These are phyloP conservation scores for Glaciozyma martinii DNA, from an alignment of 768 basidiomycete species.

Conservation along the genomic window DNA sequence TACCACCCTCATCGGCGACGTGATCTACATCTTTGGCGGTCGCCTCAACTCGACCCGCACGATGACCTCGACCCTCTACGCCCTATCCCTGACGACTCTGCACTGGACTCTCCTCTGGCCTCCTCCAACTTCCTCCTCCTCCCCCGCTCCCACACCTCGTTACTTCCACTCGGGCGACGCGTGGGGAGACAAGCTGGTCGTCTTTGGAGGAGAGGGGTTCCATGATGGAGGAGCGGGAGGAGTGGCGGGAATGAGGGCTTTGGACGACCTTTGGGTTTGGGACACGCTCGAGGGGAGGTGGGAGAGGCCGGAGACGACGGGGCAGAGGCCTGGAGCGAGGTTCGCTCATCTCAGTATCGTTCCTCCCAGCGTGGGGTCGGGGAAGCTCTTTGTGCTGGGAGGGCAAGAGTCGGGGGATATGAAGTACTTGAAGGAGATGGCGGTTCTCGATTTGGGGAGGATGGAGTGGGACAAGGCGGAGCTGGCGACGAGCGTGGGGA, in stretches of 20 bases:
- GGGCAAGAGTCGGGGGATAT: too few relatives aligned
- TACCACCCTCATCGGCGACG: slow-evolving; percentile 45
- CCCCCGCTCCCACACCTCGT: slow-evolving; percentile 48
- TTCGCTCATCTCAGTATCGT: too few relatives aligned
- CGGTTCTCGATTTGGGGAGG: neutral
- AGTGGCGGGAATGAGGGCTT: too few relatives aligned
- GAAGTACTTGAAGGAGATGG: neutral
- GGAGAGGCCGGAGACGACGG: too few relatives aligned
- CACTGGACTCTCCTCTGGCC: slow-evolving; percentile 61
- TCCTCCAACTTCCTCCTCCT: neutral
- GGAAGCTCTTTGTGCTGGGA: too few relatives aligned
- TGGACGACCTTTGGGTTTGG: too few relatives aligned
- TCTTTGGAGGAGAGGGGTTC: slow-evolving; percentile 64
- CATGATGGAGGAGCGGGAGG: too few relatives aligned
- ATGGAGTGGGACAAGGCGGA: neutral
- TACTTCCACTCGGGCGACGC: slow-evolving; percentile 67
- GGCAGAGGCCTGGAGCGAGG: too few relatives aligned
- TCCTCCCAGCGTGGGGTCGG: too few relatives aligned
- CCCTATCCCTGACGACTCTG: slow-evolving; percentile 73
- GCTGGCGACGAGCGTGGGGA: neutral
- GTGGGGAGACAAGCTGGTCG: slow-evolving; percentile 76
- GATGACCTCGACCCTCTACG: slow-evolving; percentile 84
- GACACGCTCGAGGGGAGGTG: too few relatives aligned
- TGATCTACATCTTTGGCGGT: slow-evolving; percentile 23
- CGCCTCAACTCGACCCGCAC: slow-evolving; percentile 44